These are phyloP conservation scores for Colletotrichum caudatum DNA, from an alignment of 2,329 filamentous ascomycete species.

Conservation along the genomic window DNA sequence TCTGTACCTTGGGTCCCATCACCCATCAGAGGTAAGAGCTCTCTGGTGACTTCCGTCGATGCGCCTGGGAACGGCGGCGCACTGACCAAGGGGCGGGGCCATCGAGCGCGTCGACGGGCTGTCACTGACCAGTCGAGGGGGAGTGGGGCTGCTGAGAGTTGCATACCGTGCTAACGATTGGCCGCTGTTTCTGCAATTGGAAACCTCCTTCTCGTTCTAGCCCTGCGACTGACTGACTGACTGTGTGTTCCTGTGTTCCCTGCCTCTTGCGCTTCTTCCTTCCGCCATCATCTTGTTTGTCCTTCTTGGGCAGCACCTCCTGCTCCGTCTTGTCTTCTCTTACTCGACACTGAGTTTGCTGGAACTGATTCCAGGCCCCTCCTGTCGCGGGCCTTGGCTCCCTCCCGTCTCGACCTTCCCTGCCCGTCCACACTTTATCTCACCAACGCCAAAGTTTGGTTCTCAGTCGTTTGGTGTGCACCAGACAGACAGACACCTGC, in stretches of 20 bases:
- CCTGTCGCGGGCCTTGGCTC: background rate
- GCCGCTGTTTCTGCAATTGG: constrained; percentile 20
- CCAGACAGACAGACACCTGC: background rate
- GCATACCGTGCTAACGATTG: constrained; percentile 6
- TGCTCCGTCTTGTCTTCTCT: background rate
- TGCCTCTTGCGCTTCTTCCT: background rate
- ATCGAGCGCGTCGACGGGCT: background rate
- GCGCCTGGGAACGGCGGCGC: constrained; percentile 32
- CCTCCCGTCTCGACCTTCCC: constrained; percentile 17
- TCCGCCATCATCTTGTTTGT: background rate
- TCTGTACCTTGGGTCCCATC: too few species aligned
- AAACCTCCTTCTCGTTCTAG: constrained; percentile 21
- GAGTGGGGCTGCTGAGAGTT: constrained; percentile 28
- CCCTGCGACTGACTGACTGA: constrained; percentile 5
- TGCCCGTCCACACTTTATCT: background rate
- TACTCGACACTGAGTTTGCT: background rate
- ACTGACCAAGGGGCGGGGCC: constrained; percentile 20
- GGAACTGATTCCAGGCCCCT: background rate
- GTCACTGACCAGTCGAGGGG: constrained; percentile 31
- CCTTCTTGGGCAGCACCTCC: too few species aligned
- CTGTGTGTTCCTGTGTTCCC: too few species aligned
- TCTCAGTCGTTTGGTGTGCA: background rate
- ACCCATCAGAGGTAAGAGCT: background rate
- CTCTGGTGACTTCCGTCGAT: constrained; percentile 33
- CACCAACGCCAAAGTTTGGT: background rate